Percentiles rank a stretch among this genome's conserved stretches.
phyloP scores from a whole-genome alignment of 2,329 filamentous ascomycete species.

The Fusarium ambrosium region DNA sequence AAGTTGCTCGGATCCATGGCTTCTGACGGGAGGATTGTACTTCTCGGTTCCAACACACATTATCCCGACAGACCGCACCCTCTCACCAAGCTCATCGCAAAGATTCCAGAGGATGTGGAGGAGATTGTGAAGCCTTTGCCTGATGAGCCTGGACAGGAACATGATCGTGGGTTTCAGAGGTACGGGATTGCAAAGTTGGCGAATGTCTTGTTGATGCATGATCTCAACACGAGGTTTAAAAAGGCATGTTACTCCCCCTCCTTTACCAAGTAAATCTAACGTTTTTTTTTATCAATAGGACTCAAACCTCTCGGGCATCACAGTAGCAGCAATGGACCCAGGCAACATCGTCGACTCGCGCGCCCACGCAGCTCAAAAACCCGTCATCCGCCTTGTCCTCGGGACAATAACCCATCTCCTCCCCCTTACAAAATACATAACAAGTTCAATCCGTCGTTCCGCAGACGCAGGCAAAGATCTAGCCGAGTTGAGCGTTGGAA shows the following conservation, averaged over 20 bases:
- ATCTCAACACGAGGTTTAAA: conserved; percentile 33
- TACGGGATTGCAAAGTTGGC: conserved; percentile 41
- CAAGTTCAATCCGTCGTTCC: conserved; percentile 19
- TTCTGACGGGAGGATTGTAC: conserved; percentile 19
- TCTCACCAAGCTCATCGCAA: conserved; percentile 22
- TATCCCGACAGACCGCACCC: conserved; percentile 31
- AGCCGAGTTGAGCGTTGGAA: conserved; percentile 25
- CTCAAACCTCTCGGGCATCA: conserved; percentile 34
- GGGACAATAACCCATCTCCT: not conserved
- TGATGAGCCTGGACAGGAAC: conserved; percentile 23
- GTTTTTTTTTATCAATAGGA: conserved; percentile 2
- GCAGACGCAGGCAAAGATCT: conserved; percentile 33
- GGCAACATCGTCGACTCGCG: conserved; percentile 42
- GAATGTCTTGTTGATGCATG: conserved; percentile 46
- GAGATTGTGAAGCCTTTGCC: conserved; percentile 7
- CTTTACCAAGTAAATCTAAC: not conserved
- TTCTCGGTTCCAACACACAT: conserved; percentile 31
- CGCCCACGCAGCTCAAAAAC: conserved; percentile 29
- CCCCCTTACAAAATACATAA: conserved; percentile 21
- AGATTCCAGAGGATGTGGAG: conserved; percentile 22
- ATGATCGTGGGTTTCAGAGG: conserved; percentile 42
- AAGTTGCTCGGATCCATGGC: conserved; percentile 36
- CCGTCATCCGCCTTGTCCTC: not conserved
- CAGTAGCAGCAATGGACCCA: conserved; percentile 41
- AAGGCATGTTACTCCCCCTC: conserved; percentile 6